Percentiles rank a stretch among this genome's conserved stretches.
phyloP scores from a whole-genome alignment of 768 basidiomycete genomes.

The Termitomyces sp. region DNA sequence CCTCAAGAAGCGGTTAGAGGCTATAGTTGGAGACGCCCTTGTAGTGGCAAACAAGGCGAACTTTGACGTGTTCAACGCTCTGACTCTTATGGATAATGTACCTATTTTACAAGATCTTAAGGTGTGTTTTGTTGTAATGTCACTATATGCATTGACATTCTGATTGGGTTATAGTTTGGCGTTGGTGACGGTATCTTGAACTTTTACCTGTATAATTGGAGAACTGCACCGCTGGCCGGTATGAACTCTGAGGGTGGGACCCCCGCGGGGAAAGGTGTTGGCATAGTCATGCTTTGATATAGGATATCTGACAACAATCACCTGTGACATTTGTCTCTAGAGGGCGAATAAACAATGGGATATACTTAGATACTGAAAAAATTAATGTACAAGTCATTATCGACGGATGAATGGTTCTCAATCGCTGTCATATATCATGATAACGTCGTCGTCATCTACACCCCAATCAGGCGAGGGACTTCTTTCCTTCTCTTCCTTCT shows the following conservation, averaged over 20 bases:
- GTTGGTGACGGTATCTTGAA: constrained; percentile 87
- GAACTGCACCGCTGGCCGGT: constrained; percentile 77
- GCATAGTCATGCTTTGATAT: constrained; percentile 87
- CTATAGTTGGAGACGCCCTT: constrained; percentile 76
- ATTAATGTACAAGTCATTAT: constrained; percentile 14
- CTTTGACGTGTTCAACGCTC: constrained; percentile 95
- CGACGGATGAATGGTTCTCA: constrained; percentile 20
- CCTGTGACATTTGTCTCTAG: background rate
- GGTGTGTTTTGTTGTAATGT: constrained; percentile 36
- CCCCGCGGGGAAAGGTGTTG: constrained; percentile 76
- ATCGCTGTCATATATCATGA: constrained; percentile 78
- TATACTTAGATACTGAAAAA: background rate
- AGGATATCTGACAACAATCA: background rate
- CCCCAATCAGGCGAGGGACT: constrained; percentile 81
- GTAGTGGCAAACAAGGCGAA: constrained; percentile 77
- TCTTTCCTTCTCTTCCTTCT: constrained; percentile 40
- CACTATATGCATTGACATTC: background rate
- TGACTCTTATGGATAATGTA: constrained; percentile 94
- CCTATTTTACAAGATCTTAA: constrained; percentile 79
- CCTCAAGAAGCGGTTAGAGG: constrained; percentile 66
- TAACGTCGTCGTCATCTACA: constrained; percentile 80
- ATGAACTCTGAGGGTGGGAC: constrained; percentile 46
- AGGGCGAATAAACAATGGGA: background rate
- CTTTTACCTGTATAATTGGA: constrained; percentile 95
- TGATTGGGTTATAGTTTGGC: constrained; percentile 65